Conservation (phyloP, 164 flowering plant genomes). For the Akebia trifoliata region DNA sequence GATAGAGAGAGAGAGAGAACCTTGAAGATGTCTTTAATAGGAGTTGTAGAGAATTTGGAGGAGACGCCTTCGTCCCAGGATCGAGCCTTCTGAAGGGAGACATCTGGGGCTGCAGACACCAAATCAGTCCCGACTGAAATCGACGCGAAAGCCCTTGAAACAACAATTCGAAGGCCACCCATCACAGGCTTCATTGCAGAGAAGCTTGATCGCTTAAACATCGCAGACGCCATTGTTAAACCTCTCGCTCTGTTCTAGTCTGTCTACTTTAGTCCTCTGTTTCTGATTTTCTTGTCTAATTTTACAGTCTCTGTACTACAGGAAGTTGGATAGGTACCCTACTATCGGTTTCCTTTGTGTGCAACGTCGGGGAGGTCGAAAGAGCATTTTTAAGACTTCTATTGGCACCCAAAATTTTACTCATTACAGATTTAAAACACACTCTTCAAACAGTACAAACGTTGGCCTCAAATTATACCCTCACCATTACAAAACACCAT, state of each 20-base stretch:
- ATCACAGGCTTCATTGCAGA: conserved; percentile 22
- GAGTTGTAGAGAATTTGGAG: conserved; percentile 84
- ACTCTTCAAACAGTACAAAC: no score
- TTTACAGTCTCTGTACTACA: no score
- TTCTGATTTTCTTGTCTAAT: not conserved
- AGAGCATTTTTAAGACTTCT: no score
- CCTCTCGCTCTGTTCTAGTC: not conserved
- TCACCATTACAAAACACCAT: no score
- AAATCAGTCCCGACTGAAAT: conserved; percentile 71
- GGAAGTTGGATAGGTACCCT: no score
- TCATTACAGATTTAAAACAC: no score
- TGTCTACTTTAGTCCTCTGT: not conserved
- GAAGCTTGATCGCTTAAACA: conserved; percentile 34
- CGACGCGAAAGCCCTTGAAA: conserved; percentile 46
- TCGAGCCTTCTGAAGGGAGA: conserved; percentile 88
- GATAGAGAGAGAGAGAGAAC: conserved; percentile 23
- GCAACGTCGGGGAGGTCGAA: no score
- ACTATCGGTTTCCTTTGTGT: no score
- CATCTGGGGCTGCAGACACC: conserved; percentile 63
- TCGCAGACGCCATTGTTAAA: conserved; percentile 34
- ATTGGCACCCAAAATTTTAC: no score
- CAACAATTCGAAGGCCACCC: conserved; percentile 20
- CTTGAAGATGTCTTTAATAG: conserved; percentile 77
- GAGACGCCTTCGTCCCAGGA: conserved; percentile 94
- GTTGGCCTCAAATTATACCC: no score